Evolutionary conservation across 192 early-diverging fungal species (phyloP).

Genomic region (Diversispora eburnea): DNA sequence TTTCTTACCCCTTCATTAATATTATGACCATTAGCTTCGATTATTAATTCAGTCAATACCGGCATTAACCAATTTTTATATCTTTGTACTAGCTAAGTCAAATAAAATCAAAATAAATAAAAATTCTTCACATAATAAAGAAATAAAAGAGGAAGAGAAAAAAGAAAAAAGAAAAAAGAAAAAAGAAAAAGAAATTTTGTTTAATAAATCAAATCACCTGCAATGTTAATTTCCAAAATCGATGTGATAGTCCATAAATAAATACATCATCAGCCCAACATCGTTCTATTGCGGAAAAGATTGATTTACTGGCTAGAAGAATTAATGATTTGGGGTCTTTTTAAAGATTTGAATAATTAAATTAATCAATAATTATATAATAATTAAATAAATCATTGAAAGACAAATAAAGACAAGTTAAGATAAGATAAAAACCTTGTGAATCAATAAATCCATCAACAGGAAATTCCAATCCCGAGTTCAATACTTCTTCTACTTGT

Average conservation of each 20-base stretch:
- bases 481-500: slow-evolving; percentile 40
- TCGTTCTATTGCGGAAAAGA: slow-evolving; percentile 50
- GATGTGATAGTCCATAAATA: slow-evolving; percentile 50
- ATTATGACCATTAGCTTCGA: background rate
- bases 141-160: too few relatives aligned
- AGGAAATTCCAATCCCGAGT: slow-evolving; percentile 8
- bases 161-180: too few relatives aligned
- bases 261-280: slow-evolving; percentile 61
- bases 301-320: slow-evolving; percentile 42
- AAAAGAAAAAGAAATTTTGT: too few relatives aligned
- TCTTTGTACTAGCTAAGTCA: slow-evolving; percentile 26
- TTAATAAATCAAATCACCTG: slow-evolving; percentile 33
- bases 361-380: background rate
- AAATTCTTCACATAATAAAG: background rate
- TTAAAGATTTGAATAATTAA: background rate
- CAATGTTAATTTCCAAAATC: slow-evolving; percentile 63
- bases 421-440: background rate
- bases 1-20: background rate
- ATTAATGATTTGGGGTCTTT: slow-evolving; percentile 26
- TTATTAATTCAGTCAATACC: background rate
- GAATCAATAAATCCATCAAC: slow-evolving; percentile 13
- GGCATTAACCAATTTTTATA: slow-evolving; percentile 19
- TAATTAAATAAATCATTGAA: background rate
- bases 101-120: slow-evolving; percentile 18
- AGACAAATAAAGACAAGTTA: background rate